Evolutionary conservation across 257 asterid species (phyloP).

Genomic region (Solanum medicagineum): DNA sequence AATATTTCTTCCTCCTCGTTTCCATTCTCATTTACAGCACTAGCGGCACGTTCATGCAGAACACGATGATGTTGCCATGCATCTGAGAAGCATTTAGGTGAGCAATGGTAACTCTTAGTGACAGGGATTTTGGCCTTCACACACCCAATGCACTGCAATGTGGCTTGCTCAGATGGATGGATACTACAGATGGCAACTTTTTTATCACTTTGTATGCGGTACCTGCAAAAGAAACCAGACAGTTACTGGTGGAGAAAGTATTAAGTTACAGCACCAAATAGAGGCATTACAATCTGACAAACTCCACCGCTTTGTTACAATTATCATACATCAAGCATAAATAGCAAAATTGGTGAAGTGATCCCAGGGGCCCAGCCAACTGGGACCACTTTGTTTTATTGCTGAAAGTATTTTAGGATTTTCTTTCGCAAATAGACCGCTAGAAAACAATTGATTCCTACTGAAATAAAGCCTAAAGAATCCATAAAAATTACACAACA

Average conservation of each 20-base stretch:
- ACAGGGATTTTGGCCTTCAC: conserved; percentile 78
- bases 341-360: not conserved
- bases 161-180: conserved; percentile 92
- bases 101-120: conserved; percentile 85
- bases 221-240: conserved; percentile 42
- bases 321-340: not conserved
- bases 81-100: conserved; percentile 78
- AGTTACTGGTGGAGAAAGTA: not conserved
- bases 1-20: conserved; percentile 82
- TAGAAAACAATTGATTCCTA: not conserved
- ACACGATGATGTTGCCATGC: conserved; percentile 96
- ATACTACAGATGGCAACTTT: conserved; percentile 82
- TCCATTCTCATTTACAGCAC: conserved; percentile 61
- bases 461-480: not conserved
- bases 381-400: not conserved
- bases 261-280: not conserved
- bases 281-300: not conserved
- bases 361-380: not conserved
- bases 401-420: not conserved
- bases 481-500: not conserved
- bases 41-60: conserved; percentile 89
- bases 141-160: conserved; percentile 87
- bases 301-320: not conserved
- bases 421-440: not conserved
- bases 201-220: conserved; percentile 85